Evolutionary conservation across 257 asterid species (phyloP).

Genomic region (Solanum lycopersicoides): DNA sequence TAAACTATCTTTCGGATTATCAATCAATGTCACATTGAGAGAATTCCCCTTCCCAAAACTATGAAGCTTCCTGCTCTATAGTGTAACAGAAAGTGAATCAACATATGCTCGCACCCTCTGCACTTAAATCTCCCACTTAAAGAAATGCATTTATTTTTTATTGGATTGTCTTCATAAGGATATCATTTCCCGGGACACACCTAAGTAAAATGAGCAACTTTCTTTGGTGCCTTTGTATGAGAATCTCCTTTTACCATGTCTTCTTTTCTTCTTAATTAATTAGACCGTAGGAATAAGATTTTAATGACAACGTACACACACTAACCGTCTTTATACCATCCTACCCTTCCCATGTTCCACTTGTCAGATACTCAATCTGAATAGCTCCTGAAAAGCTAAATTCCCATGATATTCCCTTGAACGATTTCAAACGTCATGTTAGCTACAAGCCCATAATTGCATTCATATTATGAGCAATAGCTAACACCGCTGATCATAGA

Average conservation of each 20-base stretch:
- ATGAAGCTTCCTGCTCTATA: not conserved
- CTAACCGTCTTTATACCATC: not conserved
- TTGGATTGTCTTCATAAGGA: not conserved
- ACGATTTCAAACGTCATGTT: not conserved
- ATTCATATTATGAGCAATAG: not conserved
- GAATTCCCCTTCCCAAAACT: not conserved
- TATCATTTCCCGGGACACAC: not conserved
- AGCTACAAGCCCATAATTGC: not conserved
- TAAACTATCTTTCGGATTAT: not conserved
- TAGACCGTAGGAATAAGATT: not conserved
- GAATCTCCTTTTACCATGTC: not conserved
- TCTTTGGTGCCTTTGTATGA: not conserved
- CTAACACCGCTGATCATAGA: not conserved
- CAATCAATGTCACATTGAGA: not conserved
- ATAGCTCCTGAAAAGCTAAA: not conserved
- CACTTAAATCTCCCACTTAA: not conserved
- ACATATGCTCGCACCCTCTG: not conserved
- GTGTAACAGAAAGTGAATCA: not conserved
- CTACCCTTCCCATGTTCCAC: not conserved
- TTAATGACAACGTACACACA: not conserved
- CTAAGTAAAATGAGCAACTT: not conserved
- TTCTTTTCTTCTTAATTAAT: not conserved
- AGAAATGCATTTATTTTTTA: not conserved
- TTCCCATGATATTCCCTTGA: not conserved
- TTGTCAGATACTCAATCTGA: not conserved